Conservation (phyloP, 352 stramenopile species). For the Globisporangium apiculatum region DNA sequence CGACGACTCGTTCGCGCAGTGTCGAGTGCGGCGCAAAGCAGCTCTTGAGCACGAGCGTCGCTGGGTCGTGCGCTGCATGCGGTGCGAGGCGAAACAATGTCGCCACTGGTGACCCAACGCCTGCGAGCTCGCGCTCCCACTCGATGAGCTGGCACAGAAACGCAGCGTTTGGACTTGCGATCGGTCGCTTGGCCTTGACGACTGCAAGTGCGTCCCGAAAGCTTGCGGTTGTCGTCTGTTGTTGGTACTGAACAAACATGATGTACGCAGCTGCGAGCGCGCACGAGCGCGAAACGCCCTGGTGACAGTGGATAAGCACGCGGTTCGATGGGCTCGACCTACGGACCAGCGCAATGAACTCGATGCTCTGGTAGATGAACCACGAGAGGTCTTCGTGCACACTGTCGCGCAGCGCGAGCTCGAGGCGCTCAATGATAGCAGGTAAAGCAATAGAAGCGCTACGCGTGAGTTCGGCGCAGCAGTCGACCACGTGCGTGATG, state of each 20-base stretch:
- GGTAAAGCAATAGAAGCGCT: background rate
- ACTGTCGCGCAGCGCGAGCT: conserved; percentile 46
- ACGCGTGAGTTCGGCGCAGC: conserved; percentile 31
- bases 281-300: conserved; percentile 66
- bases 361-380: conserved; percentile 43
- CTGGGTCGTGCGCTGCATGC: conserved; percentile 38
- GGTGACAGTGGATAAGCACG: conserved; percentile 62
- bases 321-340: conserved; percentile 6
- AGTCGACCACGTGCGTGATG: conserved; percentile 57
- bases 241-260: conserved; percentile 26
- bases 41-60: conserved; percentile 40
- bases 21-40: conserved; percentile 18
- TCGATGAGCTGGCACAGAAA: conserved; percentile 67
- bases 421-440: conserved; percentile 11
- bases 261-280: conserved; percentile 56
- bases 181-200: conserved; percentile 38
- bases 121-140: conserved; percentile 39
- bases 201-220: conserved; percentile 21
- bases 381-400: conserved; percentile 54
- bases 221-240: conserved; percentile 14
- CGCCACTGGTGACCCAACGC: conserved; percentile 6
- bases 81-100: conserved; percentile 37
- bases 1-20: conserved; percentile 6
- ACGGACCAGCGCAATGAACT: conserved; percentile 29
- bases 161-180: conserved; percentile 53